phyloP scores from a whole-genome alignment of 2,329 filamentous ascomycete genomes.

The Kalaharituber pfeilii region DNA sequence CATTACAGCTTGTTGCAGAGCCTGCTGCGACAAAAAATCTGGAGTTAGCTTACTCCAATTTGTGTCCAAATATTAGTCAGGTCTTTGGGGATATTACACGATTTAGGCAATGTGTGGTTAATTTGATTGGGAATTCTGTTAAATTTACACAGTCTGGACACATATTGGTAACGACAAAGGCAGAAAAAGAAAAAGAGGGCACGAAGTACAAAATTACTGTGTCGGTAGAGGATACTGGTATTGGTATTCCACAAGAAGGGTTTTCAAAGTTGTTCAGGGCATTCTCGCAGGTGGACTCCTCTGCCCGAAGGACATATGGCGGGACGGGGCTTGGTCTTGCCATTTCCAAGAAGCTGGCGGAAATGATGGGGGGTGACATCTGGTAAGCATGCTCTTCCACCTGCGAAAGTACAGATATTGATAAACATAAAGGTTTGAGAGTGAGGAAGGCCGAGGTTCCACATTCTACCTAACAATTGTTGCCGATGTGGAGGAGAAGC shows the following conservation, averaged over 20 bases:
- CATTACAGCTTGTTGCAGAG: slow-evolving; percentile 32
- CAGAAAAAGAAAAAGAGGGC: slow-evolving; percentile 27
- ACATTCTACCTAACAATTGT: slow-evolving; percentile 72
- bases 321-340: slow-evolving; percentile 41
- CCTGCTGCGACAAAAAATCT: slow-evolving; percentile 27
- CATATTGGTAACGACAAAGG: slow-evolving; percentile 29
- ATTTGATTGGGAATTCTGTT: slow-evolving; percentile 42
- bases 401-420: background rate
- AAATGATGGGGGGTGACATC: slow-evolving; percentile 39
- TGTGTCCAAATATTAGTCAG: slow-evolving; percentile 32
- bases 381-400: slow-evolving; percentile 26
- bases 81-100: slow-evolving; percentile 41
- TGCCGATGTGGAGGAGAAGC: slow-evolving; percentile 18
- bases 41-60: slow-evolving; percentile 30
- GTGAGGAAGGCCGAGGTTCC: slow-evolving; percentile 75
- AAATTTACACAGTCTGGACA: slow-evolving; percentile 44
- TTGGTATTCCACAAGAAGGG: slow-evolving; percentile 34
- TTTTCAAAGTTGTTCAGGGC: slow-evolving; percentile 37
- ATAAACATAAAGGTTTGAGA: slow-evolving; percentile 50
- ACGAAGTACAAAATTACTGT: slow-evolving; percentile 34
- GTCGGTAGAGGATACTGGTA: slow-evolving; percentile 38
- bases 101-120: slow-evolving; percentile 45
- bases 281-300: slow-evolving; percentile 39
- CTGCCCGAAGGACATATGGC: slow-evolving; percentile 36
- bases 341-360: slow-evolving; percentile 39